Conservation (phyloP, 2,329 filamentous ascomycete genomes). For the Beauveria caledonica region DNA sequence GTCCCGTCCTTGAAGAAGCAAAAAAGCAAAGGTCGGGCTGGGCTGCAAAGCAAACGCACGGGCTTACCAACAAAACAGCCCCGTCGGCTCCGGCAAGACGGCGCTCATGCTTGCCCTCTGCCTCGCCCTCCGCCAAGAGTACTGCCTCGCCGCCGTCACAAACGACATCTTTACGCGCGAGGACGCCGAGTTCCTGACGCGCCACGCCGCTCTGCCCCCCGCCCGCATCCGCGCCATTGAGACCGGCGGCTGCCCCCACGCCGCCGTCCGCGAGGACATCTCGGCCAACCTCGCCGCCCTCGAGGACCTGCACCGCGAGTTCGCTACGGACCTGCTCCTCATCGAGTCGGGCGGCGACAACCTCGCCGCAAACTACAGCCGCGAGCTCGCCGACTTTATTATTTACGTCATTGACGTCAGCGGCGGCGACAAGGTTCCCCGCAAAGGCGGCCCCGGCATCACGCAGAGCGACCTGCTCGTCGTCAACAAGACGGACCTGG, state of each 20-base stretch:
- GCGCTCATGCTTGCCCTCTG: slow-evolving; percentile 94
- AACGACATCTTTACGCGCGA: slow-evolving; percentile 99
- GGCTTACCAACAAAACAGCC: slow-evolving; percentile 40
- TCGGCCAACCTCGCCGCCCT: slow-evolving; percentile 86
- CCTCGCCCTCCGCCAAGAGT: slow-evolving; percentile 67
- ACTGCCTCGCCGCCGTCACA: slow-evolving; percentile 89
- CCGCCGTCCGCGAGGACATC: slow-evolving; percentile 95
- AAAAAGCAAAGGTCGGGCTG: no score
- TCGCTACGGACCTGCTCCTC: slow-evolving; percentile 73
- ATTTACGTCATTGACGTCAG: slow-evolving; percentile 98
- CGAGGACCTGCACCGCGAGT: slow-evolving; percentile 76
- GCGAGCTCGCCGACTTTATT: slow-evolving; percentile 94
- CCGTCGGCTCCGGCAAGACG: slow-evolving; percentile 94
- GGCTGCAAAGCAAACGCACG: background rate
- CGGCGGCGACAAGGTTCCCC: slow-evolving; percentile 91
- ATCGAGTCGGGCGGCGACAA: slow-evolving; percentile 97
- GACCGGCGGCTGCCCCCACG: slow-evolving; percentile 94
- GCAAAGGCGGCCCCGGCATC: slow-evolving; percentile 94
- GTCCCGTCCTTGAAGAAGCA: no score
- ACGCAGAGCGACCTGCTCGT: slow-evolving; percentile 91
- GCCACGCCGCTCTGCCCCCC: slow-evolving; percentile 73
- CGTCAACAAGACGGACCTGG: slow-evolving; percentile 95
- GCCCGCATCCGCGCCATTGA: slow-evolving; percentile 89
- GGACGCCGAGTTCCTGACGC: slow-evolving; percentile 94
- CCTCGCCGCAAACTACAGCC: slow-evolving; percentile 89